phyloP scores from a whole-genome alignment of 108 stramenopile genomes.

The Cyclostephanos tholiformis region DNA sequence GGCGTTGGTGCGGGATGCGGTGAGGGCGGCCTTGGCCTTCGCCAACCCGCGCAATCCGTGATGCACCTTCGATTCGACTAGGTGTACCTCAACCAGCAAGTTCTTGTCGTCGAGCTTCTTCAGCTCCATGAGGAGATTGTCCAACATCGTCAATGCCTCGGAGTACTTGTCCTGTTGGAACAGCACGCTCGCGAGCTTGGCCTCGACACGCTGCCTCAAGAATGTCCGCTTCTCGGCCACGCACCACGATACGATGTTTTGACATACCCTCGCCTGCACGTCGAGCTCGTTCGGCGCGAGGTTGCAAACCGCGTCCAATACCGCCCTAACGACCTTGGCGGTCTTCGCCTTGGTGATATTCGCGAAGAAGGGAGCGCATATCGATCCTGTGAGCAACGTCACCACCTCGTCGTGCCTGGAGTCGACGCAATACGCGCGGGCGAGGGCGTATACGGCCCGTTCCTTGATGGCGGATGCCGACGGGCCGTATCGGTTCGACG shows the following conservation, averaged over 20 bases:
- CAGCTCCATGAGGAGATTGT: conserved; percentile 90
- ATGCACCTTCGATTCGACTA: conserved; percentile 94
- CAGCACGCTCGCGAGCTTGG: conserved; percentile 88
- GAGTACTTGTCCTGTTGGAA: conserved; percentile 80
- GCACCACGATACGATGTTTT: conserved; percentile 92
- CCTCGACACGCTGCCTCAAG: conserved; percentile 97
- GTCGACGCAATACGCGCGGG: conserved; percentile 79
- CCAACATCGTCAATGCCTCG: conserved; percentile 86
- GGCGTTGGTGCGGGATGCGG: conserved; percentile 94
- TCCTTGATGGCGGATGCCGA: conserved; percentile 87
- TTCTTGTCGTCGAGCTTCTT: conserved; percentile 99
- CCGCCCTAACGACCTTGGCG: conserved; percentile 96
- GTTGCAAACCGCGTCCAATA: conserved; percentile 93
- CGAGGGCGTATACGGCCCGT: conserved; percentile 90
- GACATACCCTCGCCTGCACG: conserved; percentile 88
- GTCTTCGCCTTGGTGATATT: conserved; percentile 96
- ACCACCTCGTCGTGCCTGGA: conserved; percentile 79
- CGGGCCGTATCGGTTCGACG: conserved; percentile 62
- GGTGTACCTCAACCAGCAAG: conserved; percentile 95
- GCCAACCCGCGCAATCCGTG: conserved; percentile 95
- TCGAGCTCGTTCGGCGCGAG: conserved; percentile 84
- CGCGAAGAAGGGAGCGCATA: conserved; percentile 78
- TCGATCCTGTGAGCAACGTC: conserved; percentile 73
- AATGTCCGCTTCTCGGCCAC: conserved; percentile 92
- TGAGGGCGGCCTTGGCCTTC: conserved; percentile 98